phyloP scores from a whole-genome alignment of 352 stramenopile species.

The Globisporangium ultimum region DNA sequence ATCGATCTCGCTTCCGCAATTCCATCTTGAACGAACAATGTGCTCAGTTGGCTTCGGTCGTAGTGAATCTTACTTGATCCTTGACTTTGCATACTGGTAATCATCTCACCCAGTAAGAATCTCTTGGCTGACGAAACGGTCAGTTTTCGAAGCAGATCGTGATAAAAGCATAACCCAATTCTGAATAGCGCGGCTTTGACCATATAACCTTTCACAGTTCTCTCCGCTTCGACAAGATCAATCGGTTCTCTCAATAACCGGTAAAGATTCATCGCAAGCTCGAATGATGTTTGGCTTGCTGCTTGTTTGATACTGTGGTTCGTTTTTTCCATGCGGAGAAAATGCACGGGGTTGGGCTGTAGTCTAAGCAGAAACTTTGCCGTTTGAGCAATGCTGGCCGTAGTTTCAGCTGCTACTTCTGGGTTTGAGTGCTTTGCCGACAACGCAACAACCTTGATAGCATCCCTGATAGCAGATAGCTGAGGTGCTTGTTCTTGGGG shows the following conservation, averaged over 20 bases:
- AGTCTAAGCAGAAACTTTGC: conserved; percentile 8
- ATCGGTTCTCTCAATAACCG: conserved; percentile 16
- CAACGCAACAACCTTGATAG: not conserved
- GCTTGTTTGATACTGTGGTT: not conserved
- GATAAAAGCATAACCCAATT: conserved; percentile 37
- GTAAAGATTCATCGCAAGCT: conserved; percentile 9
- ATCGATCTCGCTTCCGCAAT: not conserved
- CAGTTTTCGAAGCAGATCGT: conserved; percentile 52
- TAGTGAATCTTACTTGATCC: not conserved
- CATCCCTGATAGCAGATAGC: not conserved
- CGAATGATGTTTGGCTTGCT: not conserved
- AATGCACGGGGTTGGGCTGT: not conserved
- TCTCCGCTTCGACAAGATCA: conserved; percentile 8
- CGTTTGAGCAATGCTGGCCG: not conserved
- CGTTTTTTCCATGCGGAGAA: not conserved
- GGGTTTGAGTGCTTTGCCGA: not conserved
- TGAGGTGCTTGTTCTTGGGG: not conserved
- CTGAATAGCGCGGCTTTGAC: conserved; percentile 19
- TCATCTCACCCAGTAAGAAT: conserved; percentile 35
- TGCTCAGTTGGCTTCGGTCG: not conserved
- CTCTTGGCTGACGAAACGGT: conserved; percentile 40
- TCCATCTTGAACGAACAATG: not conserved
- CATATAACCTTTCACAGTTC: conserved; percentile 7
- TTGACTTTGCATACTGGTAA: not conserved
- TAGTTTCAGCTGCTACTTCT: not conserved